Conservation (phyloP, 352 stramenopile genomes). For the Pythium pyrilobum region DNA sequence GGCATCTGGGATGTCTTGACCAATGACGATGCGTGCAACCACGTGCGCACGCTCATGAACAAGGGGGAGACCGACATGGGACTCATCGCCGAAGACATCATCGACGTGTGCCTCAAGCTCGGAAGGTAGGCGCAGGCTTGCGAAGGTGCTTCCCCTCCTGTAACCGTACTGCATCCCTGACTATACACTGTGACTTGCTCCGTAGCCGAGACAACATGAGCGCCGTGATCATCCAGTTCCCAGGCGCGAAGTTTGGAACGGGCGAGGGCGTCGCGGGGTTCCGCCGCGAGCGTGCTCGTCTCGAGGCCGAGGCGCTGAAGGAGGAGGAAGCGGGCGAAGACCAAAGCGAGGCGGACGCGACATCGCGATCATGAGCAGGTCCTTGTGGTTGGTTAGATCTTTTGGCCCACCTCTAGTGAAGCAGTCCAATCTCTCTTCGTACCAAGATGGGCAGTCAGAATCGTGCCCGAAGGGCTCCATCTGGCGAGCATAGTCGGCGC, state of each 20-base stretch:
- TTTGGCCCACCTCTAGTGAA: background rate
- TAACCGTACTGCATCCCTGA: no score
- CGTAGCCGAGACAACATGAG: constrained; percentile 78
- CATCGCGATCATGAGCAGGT: constrained; percentile 1
- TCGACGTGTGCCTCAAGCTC: constrained; percentile 67
- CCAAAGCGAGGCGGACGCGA: background rate
- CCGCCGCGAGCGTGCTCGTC: constrained; percentile 40
- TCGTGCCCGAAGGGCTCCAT: no score
- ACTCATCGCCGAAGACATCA: constrained; percentile 75
- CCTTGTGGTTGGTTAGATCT: constrained; percentile 12
- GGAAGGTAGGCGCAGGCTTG: constrained; percentile 70
- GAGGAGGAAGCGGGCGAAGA: constrained; percentile 20
- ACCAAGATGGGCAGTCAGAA: background rate
- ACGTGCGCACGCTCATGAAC: constrained; percentile 72
- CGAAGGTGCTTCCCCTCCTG: no score
- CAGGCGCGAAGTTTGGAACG: constrained; percentile 49
- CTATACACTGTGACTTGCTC: background rate
- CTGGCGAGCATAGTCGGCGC: no score
- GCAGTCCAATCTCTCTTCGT: background rate
- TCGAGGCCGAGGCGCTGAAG: constrained; percentile 41
- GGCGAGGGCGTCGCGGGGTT: constrained; percentile 60
- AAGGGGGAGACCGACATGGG: constrained; percentile 62
- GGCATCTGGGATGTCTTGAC: constrained; percentile 94
- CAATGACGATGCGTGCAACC: constrained; percentile 86
- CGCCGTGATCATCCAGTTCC: constrained; percentile 74